These are phyloP conservation scores for Annulohypoxylon nitens DNA, from an alignment of 495 filamentous ascomycete species.

Conservation along the genomic window DNA sequence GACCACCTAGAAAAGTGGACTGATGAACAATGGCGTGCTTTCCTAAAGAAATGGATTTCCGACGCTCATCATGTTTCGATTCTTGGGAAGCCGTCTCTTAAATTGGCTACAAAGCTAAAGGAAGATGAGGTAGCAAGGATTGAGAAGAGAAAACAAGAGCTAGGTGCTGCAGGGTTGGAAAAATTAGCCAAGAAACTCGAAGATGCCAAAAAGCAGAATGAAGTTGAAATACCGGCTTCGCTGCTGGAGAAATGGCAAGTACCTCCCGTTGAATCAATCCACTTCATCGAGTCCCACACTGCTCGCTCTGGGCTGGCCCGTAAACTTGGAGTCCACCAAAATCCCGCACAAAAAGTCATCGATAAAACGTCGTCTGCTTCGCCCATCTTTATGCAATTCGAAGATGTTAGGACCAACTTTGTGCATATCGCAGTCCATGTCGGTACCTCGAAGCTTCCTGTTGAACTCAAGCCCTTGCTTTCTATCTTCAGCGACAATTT, in stretches of 20 bases:
- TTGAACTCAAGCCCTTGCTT: constrained; percentile 82
- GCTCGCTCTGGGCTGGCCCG: constrained; percentile 86
- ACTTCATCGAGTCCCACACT: constrained; percentile 91
- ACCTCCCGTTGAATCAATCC: constrained; percentile 86
- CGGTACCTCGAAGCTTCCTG: constrained; percentile 78
- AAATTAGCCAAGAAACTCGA: constrained; percentile 81
- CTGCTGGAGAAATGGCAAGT: constrained; percentile 84
- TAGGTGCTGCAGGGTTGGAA: constrained; percentile 70
- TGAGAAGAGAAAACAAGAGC: constrained; percentile 64
- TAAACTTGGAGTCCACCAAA: constrained; percentile 73
- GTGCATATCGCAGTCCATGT: constrained; percentile 83
- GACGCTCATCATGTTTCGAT: constrained; percentile 89
- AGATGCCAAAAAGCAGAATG: constrained; percentile 82
- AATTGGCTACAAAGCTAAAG: constrained; percentile 78
- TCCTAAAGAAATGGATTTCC: constrained; percentile 84
- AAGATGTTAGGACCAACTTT: constrained; percentile 91
- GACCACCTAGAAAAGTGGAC: constrained; percentile 83
- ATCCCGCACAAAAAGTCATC: constrained; percentile 79
- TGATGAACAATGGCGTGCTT: constrained; percentile 84
- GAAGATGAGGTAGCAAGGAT: constrained; percentile 74
- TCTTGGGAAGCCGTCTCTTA: constrained; percentile 82
- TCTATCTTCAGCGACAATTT: constrained; percentile 89
- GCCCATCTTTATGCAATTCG: constrained; percentile 96
- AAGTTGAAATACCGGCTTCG: constrained; percentile 80
- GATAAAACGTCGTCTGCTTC: constrained; percentile 72